phyloP scores from a whole-genome alignment of 768 basidiomycete species.

The Podaxis sp. region DNA sequence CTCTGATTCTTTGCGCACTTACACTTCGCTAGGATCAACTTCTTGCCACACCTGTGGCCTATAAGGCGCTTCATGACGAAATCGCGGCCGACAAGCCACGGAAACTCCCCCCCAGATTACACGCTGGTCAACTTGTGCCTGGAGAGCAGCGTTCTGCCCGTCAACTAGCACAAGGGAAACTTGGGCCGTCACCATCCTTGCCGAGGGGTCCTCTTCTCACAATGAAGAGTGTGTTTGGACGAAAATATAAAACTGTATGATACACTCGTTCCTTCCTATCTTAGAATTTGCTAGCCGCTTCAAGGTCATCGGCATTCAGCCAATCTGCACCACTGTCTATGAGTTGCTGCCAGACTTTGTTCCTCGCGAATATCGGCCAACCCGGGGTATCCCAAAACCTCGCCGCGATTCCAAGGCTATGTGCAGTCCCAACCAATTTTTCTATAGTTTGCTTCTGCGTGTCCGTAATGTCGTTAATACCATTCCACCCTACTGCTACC shows the following conservation, averaged over 20 bases:
- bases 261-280: not conserved
- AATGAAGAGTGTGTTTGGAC: conserved; percentile 28
- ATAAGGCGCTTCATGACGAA: conserved; percentile 41
- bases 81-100: conserved; percentile 30
- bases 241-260: conserved; percentile 21
- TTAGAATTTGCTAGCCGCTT: conserved; percentile 33
- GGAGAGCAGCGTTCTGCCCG: conserved; percentile 56
- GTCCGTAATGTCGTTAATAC: conserved; percentile 37
- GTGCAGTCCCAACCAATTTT: conserved; percentile 38
- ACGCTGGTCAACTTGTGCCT: conserved; percentile 53
- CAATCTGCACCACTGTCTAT: conserved; percentile 42
- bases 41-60: conserved; percentile 58
- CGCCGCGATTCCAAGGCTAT: conserved; percentile 38
- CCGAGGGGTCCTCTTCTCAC: conserved; percentile 20
- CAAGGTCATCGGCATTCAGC: conserved; percentile 49
- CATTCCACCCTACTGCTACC: conserved; percentile 41
- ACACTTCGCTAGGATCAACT: conserved; percentile 51
- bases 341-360: conserved; percentile 40
- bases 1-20: conserved; percentile 7
- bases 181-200: conserved; percentile 27
- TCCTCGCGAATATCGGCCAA: conserved; percentile 39
- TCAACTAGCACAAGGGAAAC: conserved; percentile 48
- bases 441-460: conserved; percentile 33
- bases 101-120: conserved; percentile 26
- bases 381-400: conserved; percentile 52